Conservation (phyloP, 176 grass and related monocot species). For the Carex parvula region DNA sequence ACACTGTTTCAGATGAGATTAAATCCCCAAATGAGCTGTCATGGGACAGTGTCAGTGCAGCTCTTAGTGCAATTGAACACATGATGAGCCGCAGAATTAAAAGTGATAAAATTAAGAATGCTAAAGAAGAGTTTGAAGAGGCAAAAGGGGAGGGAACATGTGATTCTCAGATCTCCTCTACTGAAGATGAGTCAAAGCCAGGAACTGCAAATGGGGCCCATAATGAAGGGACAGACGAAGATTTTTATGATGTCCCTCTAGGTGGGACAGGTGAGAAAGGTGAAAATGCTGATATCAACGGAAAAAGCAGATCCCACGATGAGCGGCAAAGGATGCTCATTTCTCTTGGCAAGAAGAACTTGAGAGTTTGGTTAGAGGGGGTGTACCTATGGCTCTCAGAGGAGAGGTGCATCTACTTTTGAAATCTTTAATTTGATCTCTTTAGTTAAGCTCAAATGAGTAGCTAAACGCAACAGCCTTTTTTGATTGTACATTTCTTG, state of each 20-base stretch:
- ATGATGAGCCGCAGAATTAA: conserved; percentile 76
- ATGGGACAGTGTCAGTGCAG: conserved; percentile 44
- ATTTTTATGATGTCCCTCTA: conserved; percentile 35
- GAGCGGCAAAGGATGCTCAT: conserved; percentile 10
- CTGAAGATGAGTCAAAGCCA: conserved; percentile 47
- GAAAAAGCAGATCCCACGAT: not conserved
- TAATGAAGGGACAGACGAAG: conserved; percentile 40
- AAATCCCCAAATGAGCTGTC: conserved; percentile 61
- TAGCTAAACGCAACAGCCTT: conserved; percentile 30
- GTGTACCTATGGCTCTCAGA: conserved; percentile 89
- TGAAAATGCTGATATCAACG: conserved; percentile 29
- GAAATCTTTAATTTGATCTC: conserved; percentile 14
- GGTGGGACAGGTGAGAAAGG: conserved; percentile 14
- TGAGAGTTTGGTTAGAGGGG: conserved; percentile 79
- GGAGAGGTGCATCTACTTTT: conserved; percentile 65
- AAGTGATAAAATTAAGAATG: conserved; percentile 29
- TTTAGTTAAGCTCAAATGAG: conserved; percentile 11
- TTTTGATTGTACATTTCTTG: not conserved
- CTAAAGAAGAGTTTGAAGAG: conserved; percentile 22
- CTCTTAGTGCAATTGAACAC: conserved; percentile 58
- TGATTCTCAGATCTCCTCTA: conserved; percentile 29
- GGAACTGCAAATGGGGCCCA: conserved; percentile 28
- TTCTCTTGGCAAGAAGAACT: conserved; percentile 83
- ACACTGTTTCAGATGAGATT: conserved; percentile 44
- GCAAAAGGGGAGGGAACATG: conserved; percentile 10